phyloP scores from a whole-genome alignment of 1,139 yeast species.

The Sugiyamaella xylanicola region DNA sequence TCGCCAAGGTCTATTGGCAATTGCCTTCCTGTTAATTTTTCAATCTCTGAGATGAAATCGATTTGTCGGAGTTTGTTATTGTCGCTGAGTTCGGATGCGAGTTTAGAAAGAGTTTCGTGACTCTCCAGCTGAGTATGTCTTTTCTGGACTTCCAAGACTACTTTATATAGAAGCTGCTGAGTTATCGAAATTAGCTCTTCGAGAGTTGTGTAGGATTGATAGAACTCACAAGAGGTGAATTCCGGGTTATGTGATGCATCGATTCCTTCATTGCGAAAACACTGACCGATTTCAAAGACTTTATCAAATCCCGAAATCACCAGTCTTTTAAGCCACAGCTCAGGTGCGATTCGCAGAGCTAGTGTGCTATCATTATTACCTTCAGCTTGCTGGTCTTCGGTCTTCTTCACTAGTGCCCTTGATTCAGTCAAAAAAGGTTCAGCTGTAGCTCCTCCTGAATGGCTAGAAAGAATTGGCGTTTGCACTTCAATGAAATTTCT shows the following conservation, averaged over 20 bases:
- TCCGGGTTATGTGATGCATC: conserved; percentile 96
- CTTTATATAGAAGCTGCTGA: conserved; percentile 19
- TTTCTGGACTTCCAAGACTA: conserved; percentile 22
- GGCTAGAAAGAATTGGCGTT: conserved; percentile 76
- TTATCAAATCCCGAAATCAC: conserved; percentile 82
- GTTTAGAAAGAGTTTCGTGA: conserved; percentile 16
- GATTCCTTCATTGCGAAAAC: conserved; percentile 88
- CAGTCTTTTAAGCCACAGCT: conserved; percentile 83
- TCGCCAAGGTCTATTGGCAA: conserved; percentile 47
- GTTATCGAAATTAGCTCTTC: conserved; percentile 68
- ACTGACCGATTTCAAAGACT: conserved; percentile 83
- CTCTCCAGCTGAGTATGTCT: conserved; percentile 26
- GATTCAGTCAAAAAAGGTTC: conserved; percentile 70
- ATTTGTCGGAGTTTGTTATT: conserved; percentile 35
- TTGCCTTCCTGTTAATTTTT: conserved; percentile 44
- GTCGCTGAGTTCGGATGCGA: conserved; percentile 17
- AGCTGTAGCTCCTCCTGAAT: conserved; percentile 87
- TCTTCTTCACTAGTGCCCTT: conserved; percentile 47
- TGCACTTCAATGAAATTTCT: conserved; percentile 77
- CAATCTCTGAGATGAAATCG: conserved; percentile 57
- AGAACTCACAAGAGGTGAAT: conserved; percentile 91
- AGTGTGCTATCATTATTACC: conserved; percentile 36
- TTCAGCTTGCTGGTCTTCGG: conserved; percentile 9
- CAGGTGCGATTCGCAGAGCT: conserved; percentile 88
- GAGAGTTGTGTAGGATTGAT: conserved; percentile 74